phyloP scores from a whole-genome alignment of 139 green algal species.

The Micractinium sp. region DNA sequence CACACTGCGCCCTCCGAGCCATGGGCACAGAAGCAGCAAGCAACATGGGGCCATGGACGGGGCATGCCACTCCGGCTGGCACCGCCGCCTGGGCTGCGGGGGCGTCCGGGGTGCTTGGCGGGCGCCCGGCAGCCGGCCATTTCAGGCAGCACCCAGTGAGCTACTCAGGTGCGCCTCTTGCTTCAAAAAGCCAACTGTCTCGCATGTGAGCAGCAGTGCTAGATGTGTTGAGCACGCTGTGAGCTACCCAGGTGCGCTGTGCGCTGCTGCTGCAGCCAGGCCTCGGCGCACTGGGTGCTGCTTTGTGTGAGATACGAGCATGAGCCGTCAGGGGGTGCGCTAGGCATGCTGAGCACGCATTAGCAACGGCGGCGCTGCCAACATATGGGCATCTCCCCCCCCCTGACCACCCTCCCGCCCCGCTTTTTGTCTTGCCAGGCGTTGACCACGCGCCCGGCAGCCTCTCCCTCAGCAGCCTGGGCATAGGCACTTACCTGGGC shows the following conservation, averaged over 20 bases:
- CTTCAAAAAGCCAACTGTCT: no score
- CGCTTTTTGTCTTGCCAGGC: slow-evolving; percentile 1
- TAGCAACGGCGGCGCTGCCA: not conserved
- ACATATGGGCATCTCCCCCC: not conserved
- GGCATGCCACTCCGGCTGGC: slow-evolving; percentile 14
- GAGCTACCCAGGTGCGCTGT: no score
- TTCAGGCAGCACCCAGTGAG: not conserved
- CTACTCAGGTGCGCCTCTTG: slow-evolving; percentile 8
- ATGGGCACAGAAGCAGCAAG: not conserved
- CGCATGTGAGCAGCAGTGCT: no score
- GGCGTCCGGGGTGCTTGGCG: not conserved
- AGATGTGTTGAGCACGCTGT: no score
- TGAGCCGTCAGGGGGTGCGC: not conserved
- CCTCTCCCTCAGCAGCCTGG: slow-evolving; percentile 63
- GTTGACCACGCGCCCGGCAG: slow-evolving; percentile 26
- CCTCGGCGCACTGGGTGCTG: not conserved
- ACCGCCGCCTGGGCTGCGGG: slow-evolving; percentile 7
- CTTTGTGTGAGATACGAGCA: not conserved
- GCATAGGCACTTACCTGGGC: slow-evolving; percentile 80
- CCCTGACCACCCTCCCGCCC: not conserved
- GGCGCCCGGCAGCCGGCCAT: not conserved
- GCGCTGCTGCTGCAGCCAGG: not conserved
- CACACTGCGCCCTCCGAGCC: not conserved
- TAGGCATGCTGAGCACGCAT: no score
- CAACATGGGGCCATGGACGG: not conserved